These are phyloP conservation scores for Babesia bigemina DNA, from an alignment of 169 alveolate genomes.

Conservation along the genomic window DNA sequence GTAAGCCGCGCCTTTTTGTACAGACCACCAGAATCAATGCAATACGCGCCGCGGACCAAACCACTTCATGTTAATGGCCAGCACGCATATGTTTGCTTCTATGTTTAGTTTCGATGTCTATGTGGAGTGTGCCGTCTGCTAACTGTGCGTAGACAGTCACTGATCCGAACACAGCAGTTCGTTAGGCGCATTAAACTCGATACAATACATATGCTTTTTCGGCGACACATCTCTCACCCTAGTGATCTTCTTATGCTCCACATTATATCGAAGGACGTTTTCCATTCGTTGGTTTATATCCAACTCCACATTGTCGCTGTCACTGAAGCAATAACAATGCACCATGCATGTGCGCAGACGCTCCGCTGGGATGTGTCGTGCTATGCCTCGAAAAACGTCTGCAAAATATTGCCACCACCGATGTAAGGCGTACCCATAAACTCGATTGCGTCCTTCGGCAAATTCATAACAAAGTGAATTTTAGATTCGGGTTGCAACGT, in stretches of 20 bases:
- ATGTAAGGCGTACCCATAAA: slow-evolving; percentile 76
- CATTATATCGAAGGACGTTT: not conserved
- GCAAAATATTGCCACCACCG: not conserved
- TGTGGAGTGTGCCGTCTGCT: too few relatives aligned
- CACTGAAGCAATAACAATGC: slow-evolving; percentile 61
- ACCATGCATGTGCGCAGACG: slow-evolving; percentile 26
- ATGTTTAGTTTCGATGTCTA: too few relatives aligned
- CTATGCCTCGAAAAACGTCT: slow-evolving; percentile 46
- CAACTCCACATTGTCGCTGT: slow-evolving; percentile 14
- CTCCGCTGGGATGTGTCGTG: slow-evolving; percentile 1
- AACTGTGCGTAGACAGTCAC: too few relatives aligned
- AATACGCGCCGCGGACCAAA: too few relatives aligned
- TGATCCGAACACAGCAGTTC: slow-evolving; percentile 6
- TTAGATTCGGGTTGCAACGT: slow-evolving; percentile 12
- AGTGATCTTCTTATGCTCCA: slow-evolving; percentile 11
- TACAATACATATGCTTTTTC: slow-evolving; percentile 63
- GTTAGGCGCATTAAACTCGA: slow-evolving; percentile 54
- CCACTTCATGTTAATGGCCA: too few relatives aligned
- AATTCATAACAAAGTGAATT: slow-evolving; percentile 86
- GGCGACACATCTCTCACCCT: slow-evolving; percentile 63
- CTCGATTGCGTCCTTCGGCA: slow-evolving; percentile 87
- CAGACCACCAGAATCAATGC: too few relatives aligned
- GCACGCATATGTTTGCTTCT: too few relatives aligned
- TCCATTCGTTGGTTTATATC: slow-evolving; percentile 28
- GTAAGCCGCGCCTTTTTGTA: too few relatives aligned